A percentile compares a stretch with the other conserved stretches of the same genome.
These are phyloP conservation scores for Silene noctiflora DNA, from an alignment of 179 eudicot species.

Conservation along the genomic window DNA sequence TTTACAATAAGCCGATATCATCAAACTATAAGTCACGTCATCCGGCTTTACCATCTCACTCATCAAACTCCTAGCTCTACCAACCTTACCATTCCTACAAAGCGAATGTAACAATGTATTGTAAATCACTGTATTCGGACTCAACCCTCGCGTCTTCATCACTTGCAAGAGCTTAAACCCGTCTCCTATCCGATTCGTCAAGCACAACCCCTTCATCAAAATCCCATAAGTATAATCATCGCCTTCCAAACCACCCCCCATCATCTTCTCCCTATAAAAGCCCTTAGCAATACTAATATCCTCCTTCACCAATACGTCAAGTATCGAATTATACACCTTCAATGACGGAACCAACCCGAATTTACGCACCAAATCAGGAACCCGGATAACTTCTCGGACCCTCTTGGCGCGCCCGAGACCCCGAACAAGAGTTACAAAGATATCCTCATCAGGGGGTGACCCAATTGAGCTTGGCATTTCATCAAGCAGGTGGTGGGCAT, in stretches of 20 bases:
- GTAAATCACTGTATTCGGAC: conserved; percentile 58
- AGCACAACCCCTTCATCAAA: conserved; percentile 89
- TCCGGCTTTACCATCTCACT: conserved; percentile 59
- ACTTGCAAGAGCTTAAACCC: conserved; percentile 82
- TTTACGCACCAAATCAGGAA: conserved; percentile 48
- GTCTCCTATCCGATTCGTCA: conserved; percentile 80
- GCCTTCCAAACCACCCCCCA: conserved; percentile 61
- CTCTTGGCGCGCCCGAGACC: conserved; percentile 66
- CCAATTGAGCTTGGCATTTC: conserved; percentile 84
- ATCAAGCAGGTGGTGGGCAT: conserved; percentile 55
- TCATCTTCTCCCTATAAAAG: conserved; percentile 83
- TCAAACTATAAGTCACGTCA: conserved; percentile 63
- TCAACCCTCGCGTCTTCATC: conserved; percentile 56
- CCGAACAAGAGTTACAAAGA: conserved; percentile 66
- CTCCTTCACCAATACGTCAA: conserved; percentile 79
- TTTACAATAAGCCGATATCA: conserved; percentile 79
- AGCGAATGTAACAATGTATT: conserved; percentile 81
- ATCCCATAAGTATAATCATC: conserved; percentile 92
- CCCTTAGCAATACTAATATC: conserved; percentile 85
- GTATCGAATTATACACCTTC: conserved; percentile 70
- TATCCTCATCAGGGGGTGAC: conserved; percentile 57
- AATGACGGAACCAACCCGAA: conserved; percentile 52
- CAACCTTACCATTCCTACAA: conserved; percentile 82
- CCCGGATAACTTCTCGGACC: conserved; percentile 53
- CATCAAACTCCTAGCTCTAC: conserved; percentile 96